Evolutionary conservation across 2,329 filamentous ascomycete genomes (phyloP).

Genomic region (Juglanconis oblonga): DNA sequence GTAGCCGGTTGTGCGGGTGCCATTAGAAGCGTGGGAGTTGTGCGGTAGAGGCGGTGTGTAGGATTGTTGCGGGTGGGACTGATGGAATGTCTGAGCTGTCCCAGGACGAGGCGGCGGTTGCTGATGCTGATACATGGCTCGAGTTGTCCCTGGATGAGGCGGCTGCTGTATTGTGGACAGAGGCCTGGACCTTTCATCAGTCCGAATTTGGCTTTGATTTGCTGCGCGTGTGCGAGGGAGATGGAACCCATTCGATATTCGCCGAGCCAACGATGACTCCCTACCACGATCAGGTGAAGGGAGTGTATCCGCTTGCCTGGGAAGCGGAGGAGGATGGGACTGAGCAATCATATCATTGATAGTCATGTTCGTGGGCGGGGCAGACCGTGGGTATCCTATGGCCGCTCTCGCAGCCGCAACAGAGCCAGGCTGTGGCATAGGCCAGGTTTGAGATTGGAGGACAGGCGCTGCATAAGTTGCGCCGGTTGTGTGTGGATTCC

Average conservation of each 20-base stretch:
- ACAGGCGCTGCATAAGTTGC: constrained; percentile 24
- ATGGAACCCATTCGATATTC: constrained; percentile 42
- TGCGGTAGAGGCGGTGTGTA: constrained; percentile 7
- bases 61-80: constrained; percentile 10
- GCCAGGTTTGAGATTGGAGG: constrained; percentile 44
- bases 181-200: constrained; percentile 19
- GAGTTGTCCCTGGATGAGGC: not conserved
- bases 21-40: constrained; percentile 22
- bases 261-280: constrained; percentile 34
- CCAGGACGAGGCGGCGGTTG: constrained; percentile 2
- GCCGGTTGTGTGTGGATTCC: constrained; percentile 20
- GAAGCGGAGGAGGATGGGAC: constrained; percentile 34
- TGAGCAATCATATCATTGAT: constrained; percentile 32
- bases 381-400: constrained; percentile 39
- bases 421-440: constrained; percentile 30
- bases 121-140: not conserved
- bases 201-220: constrained; percentile 25
- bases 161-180: not conserved
- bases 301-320: constrained; percentile 37
- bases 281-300: constrained; percentile 36
- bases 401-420: constrained; percentile 19
- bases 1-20: constrained; percentile 18
- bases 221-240: constrained; percentile 40
- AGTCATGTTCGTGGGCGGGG: constrained; percentile 31
- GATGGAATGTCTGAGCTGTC: constrained; percentile 12